phyloP scores from a whole-genome alignment of 768 basidiomycete genomes.

The Boletus insuetus region DNA sequence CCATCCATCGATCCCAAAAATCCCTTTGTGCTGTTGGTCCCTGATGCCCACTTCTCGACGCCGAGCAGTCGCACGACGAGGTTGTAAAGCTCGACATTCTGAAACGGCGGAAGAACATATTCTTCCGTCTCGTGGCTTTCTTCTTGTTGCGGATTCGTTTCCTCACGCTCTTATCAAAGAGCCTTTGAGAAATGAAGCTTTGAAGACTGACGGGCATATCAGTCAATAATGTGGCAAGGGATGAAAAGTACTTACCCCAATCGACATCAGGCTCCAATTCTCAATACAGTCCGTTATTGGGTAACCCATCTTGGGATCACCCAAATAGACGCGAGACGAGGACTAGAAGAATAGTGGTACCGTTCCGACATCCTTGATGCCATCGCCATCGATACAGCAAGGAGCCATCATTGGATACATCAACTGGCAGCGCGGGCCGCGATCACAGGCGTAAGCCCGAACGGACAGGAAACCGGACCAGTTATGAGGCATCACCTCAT shows the following conservation, averaged over 20 bases:
- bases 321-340: slow-evolving; percentile 81
- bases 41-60: slow-evolving; percentile 50
- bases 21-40: slow-evolving; percentile 69
- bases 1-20: slow-evolving; percentile 71
- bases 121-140: slow-evolving; percentile 29
- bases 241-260: slow-evolving; percentile 50
- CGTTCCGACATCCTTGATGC: slow-evolving; percentile 63
- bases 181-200: slow-evolving; percentile 84
- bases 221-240: not conserved
- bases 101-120: slow-evolving; percentile 73
- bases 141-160: not conserved
- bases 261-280: slow-evolving; percentile 51
- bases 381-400: not conserved
- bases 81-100: slow-evolving; percentile 81
- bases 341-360: slow-evolving; percentile 68
- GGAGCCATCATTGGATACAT: too few species aligned
- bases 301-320: slow-evolving; percentile 75
- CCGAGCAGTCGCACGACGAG: slow-evolving; percentile 73
- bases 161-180: slow-evolving; percentile 50
- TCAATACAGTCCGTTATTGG: slow-evolving; percentile 66
- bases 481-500: too few species aligned
- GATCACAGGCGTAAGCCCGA: too few species aligned
- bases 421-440: too few species aligned
- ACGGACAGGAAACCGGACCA: not conserved
- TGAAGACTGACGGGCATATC: slow-evolving; percentile 49